Evolutionary conservation across 2,329 filamentous ascomycete species (phyloP), one percentile per base, ranked within the genome.

Genomic region (Scedosporium apiospermum): DNA sequence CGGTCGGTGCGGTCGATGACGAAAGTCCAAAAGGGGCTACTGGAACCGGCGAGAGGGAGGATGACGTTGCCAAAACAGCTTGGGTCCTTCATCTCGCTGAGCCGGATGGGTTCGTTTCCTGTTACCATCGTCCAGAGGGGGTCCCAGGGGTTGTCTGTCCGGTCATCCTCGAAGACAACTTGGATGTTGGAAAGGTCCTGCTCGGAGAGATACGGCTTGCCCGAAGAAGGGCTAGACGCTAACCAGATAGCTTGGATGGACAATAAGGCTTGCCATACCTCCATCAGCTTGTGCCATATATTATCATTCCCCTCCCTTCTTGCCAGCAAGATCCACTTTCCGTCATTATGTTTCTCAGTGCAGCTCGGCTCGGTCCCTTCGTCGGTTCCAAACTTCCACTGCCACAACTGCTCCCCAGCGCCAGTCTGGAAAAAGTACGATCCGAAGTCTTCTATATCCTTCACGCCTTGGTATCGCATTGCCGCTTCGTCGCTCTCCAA

Each of bases 121-220:
- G 74, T 69, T 51, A 76, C 73, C 12, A 76, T 66, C 3, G 63
- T 68, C 75, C 75, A 78, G 16, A 77, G 68, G 53, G 74, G 71
- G 64, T 72, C 76, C 1, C 72, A 71, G 2, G 74, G 74, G 34
- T 38, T 38, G 53, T 75, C 68, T 0, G 57, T 55, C 12, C 67
- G 67, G 41, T 73, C 67, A 63, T 77, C 76, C 3, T 75, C 61
- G 51, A 77, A 65, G 30, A 77, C 63, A 10, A 75, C 69, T 62
- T 75, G 72, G 44, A 71, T 72, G 62, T 68, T 65, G 2, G 64
- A 34, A 7, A 65, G 63, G 23, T 69, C 68, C 7, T 26, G 61
- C 10, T 66, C 51, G 4, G 64, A 57, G 49, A 72, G 65, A 61
- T 70, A 67, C 2, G 69, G 64, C 44, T 63, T 26, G 6, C 64